Conservation (phyloP, 768 basidiomycete genomes). For the Lepiota venenata region DNA sequence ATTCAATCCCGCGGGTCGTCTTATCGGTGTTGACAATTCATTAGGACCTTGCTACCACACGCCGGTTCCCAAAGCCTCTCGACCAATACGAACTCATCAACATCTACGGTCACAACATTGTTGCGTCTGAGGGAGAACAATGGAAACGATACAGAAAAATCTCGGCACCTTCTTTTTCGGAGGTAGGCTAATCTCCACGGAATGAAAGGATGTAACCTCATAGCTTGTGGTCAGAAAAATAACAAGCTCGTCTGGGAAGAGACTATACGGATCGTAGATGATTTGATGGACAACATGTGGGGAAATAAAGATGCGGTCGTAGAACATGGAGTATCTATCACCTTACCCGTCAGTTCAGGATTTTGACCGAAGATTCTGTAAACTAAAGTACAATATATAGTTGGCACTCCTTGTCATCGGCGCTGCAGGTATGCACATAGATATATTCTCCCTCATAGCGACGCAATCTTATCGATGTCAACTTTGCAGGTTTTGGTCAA, state of each 20-base stretch:
- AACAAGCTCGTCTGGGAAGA: slow-evolving; percentile 48
- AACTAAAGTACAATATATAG: slow-evolving; percentile 21
- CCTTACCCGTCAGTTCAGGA: slow-evolving; percentile 42
- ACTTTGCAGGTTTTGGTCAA: slow-evolving; percentile 43
- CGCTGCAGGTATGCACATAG: slow-evolving; percentile 36
- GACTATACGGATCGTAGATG: slow-evolving; percentile 36
- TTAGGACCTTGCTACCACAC: slow-evolving; percentile 9
- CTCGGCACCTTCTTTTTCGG: slow-evolving; percentile 15
- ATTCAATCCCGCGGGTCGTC: neutral
- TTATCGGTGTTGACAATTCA: neutral
- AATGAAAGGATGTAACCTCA: too few relatives aligned
- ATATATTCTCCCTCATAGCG: too few relatives aligned
- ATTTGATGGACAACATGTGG: slow-evolving; percentile 47
- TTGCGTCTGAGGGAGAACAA: slow-evolving; percentile 13
- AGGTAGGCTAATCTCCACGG: slow-evolving; percentile 3
- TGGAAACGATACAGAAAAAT: slow-evolving; percentile 19
- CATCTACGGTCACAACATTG: slow-evolving; percentile 12
- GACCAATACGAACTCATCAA: slow-evolving; percentile 9
- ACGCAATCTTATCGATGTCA: neutral
- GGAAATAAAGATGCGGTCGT: slow-evolving; percentile 25
- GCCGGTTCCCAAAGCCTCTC: slow-evolving; percentile 20
- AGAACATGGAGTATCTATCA: slow-evolving; percentile 51
- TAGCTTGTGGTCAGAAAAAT: slow-evolving; percentile 28
- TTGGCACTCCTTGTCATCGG: slow-evolving; percentile 54
- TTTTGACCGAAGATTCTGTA: neutral